Conservation (phyloP, 495 filamentous ascomycete species). For the Corynascus novoguineensis region DNA sequence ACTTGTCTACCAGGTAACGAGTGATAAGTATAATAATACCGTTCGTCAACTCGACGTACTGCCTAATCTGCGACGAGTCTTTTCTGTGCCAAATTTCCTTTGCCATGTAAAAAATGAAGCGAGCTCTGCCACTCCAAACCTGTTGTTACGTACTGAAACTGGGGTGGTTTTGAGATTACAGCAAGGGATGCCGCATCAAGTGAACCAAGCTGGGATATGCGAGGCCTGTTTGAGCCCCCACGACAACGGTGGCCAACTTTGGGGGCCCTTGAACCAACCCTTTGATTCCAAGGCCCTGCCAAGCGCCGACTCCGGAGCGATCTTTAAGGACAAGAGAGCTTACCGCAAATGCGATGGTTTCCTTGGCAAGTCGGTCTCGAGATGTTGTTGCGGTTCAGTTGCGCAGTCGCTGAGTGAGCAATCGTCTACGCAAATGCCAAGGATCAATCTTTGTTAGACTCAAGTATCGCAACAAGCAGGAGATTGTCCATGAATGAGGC, state of each 20-base stretch:
- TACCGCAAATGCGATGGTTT: background rate
- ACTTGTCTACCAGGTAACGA: too few species aligned
- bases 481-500: background rate
- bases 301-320: conserved; percentile 12
- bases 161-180: background rate
- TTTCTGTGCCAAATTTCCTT: too few species aligned
- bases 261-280: background rate
- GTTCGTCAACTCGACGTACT: too few species aligned
- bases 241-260: background rate
- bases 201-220: background rate
- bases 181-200: background rate
- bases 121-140: background rate
- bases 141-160: background rate
- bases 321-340: background rate
- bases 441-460: background rate
- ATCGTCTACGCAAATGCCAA: background rate
- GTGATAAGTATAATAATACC: too few species aligned
- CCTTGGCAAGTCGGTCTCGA: background rate
- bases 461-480: background rate
- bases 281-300: background rate
- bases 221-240: conserved; percentile 7
- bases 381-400: conserved; percentile 3
- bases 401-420: background rate
- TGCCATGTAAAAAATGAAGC: too few species aligned
- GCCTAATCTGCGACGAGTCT: too few species aligned